Conservation (phyloP, 139 green algal genomes). For the Chlorella sp. region DNA sequence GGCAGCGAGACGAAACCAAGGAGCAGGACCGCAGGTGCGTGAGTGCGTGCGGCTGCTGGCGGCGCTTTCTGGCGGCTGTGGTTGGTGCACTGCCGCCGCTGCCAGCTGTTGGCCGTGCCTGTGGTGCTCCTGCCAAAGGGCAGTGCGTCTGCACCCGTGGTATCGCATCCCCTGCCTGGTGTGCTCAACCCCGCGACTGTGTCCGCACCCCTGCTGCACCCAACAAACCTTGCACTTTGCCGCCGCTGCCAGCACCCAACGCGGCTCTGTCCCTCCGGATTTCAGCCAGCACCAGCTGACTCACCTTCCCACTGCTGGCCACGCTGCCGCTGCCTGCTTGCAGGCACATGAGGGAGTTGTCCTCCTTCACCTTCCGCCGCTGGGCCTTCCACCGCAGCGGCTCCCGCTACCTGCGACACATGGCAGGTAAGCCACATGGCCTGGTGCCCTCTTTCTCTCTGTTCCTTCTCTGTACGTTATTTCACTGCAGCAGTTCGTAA, state of each 20-base stretch:
- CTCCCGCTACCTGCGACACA: conserved; percentile 41
- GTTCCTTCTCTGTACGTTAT: neutral
- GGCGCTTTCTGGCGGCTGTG: neutral
- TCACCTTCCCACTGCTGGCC: too few relatives aligned
- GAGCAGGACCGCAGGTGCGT: conserved; percentile 1
- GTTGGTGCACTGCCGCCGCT: neutral
- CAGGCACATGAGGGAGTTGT: conserved; percentile 9
- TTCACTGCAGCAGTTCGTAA: neutral
- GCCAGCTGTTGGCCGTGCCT: neutral
- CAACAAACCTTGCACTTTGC: too few relatives aligned
- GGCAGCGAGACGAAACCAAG: neutral
- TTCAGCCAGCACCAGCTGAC: too few relatives aligned
- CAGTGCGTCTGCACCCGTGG: too few relatives aligned
- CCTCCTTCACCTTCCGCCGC: conserved; percentile 27
- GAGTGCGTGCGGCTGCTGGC: neutral
- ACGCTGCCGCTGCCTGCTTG: too few relatives aligned
- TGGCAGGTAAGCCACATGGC: neutral
- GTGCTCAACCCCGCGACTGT: too few relatives aligned
- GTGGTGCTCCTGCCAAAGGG: too few relatives aligned
- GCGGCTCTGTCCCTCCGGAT: too few relatives aligned
- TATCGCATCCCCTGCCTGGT: too few relatives aligned
- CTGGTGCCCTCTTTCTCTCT: neutral
- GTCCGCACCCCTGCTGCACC: too few relatives aligned
- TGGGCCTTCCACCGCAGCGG: conserved; percentile 50
- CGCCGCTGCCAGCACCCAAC: too few relatives aligned